Conservation (phyloP, 257 asterid species). For the Capsicum chinense region DNA sequence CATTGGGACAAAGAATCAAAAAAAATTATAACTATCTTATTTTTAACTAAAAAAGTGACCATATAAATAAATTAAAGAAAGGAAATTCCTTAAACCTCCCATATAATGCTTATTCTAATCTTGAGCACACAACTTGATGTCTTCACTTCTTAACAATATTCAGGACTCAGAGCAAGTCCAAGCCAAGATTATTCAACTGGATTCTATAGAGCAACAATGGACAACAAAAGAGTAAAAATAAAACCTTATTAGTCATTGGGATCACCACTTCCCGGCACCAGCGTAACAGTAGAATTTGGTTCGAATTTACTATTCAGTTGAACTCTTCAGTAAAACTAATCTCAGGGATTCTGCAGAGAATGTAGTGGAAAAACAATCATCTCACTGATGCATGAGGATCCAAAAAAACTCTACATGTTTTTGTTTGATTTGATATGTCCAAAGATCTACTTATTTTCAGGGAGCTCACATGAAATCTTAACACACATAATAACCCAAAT, state of each 20-base stretch:
- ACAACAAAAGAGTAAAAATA: slow-evolving; percentile 17
- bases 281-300: slow-evolving; percentile 55
- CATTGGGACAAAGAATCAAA: background rate
- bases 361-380: slow-evolving; percentile 20
- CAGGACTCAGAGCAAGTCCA: background rate
- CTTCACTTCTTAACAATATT: background rate
- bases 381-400: slow-evolving; percentile 5
- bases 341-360: slow-evolving; percentile 60
- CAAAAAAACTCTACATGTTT: background rate
- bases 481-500: background rate
- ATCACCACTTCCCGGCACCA: slow-evolving; percentile 80
- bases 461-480: background rate
- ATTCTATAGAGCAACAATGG: background rate
- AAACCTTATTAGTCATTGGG: slow-evolving; percentile 86
- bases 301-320: slow-evolving; percentile 63
- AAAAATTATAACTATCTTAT: background rate
- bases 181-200: background rate
- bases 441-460: background rate
- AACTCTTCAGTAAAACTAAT: slow-evolving; percentile 64
- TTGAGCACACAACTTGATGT: background rate
- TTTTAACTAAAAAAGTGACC: background rate
- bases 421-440: background rate
- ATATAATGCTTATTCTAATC: background rate
- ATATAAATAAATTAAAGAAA: slow-evolving; percentile 12
- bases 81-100: background rate